Evolutionary conservation across 495 filamentous ascomycete genomes (phyloP).

Genomic region (Talaromyces trachyspermus): DNA sequence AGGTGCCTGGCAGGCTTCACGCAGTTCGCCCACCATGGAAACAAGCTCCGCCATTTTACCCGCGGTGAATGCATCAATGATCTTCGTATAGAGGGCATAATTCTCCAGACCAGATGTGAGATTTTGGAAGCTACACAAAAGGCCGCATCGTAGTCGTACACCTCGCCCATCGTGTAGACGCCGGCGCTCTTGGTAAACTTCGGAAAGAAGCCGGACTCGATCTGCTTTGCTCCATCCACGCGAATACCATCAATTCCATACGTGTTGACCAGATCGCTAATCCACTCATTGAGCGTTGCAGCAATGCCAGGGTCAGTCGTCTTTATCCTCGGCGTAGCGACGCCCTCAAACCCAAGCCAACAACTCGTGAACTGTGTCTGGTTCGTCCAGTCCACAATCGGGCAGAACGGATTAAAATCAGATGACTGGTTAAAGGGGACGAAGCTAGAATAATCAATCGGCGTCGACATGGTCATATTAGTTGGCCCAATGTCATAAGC

Average conservation of each 20-base stretch:
- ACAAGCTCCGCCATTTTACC: slow-evolving; percentile 47
- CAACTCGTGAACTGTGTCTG: slow-evolving; percentile 27
- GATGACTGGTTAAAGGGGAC: slow-evolving; percentile 51
- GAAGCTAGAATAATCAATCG: slow-evolving; percentile 48
- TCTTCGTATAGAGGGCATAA: slow-evolving; percentile 50
- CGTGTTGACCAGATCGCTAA: slow-evolving; percentile 46
- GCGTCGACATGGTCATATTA: slow-evolving; percentile 12
- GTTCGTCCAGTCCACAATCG: slow-evolving; percentile 37
- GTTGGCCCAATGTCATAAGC: slow-evolving; percentile 40
- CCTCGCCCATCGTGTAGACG: slow-evolving; percentile 57
- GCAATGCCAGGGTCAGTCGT: slow-evolving; percentile 49
- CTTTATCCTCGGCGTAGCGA: slow-evolving; percentile 54
- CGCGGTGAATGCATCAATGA: slow-evolving; percentile 47
- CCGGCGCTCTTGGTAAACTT: slow-evolving; percentile 48
- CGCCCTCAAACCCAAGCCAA: slow-evolving; percentile 51
- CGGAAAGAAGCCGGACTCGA: slow-evolving; percentile 52
- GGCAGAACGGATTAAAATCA: slow-evolving; percentile 55
- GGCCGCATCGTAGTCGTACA: slow-evolving; percentile 44
- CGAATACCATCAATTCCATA: slow-evolving; percentile 66
- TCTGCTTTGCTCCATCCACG: slow-evolving; percentile 60
- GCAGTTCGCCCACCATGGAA: slow-evolving; percentile 37
- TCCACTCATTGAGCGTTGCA: slow-evolving; percentile 50
- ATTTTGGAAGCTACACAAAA: slow-evolving; percentile 52
- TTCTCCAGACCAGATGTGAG: slow-evolving; percentile 51
- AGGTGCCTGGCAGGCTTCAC: slow-evolving; percentile 39